A percentile compares a stretch with the other conserved stretches of the same genome.
phyloP scores from a whole-genome alignment of 345 rosid species.

The Capsella bursapastoris region DNA sequence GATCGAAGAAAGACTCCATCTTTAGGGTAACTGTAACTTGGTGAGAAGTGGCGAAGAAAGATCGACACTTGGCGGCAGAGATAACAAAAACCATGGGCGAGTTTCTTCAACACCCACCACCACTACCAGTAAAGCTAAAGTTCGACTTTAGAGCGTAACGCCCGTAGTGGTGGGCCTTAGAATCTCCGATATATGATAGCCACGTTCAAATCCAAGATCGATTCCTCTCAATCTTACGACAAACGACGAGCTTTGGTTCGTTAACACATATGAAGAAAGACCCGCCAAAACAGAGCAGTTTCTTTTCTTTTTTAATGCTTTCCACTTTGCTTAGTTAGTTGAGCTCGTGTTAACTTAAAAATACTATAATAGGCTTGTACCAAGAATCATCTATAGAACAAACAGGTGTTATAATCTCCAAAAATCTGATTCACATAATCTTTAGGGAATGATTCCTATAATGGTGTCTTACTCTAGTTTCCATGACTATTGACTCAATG shows the following conservation, averaged over 20 bases:
- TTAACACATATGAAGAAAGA: constrained; percentile 5
- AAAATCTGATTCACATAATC: too few relatives aligned
- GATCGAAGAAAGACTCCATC: constrained; percentile 18
- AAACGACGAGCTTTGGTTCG: constrained; percentile 23
- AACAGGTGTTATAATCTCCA: too few relatives aligned
- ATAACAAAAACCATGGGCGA: constrained; percentile 41
- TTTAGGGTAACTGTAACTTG: background rate
- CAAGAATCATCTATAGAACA: too few relatives aligned
- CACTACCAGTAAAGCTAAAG: background rate
- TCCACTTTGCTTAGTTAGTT: too few relatives aligned
- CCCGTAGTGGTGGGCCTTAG: constrained; percentile 30
- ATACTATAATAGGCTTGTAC: too few relatives aligned
- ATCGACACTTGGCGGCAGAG: constrained; percentile 44
- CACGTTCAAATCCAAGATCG: constrained; percentile 28
- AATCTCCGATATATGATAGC: constrained; percentile 1
- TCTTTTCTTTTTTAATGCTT: background rate
- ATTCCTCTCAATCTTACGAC: background rate
- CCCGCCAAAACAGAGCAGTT: constrained; percentile 9
- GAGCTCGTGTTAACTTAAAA: too few relatives aligned
- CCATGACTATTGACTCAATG: too few relatives aligned
- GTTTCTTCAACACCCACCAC: constrained; percentile 8
- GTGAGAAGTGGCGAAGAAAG: constrained; percentile 34
- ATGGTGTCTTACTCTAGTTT: too few relatives aligned
- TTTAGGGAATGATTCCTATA: too few relatives aligned
- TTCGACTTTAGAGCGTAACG: constrained; percentile 40